These are phyloP conservation scores for Botryotinia narcissicola DNA, from an alignment of 2,329 filamentous ascomycete species.

Conservation along the genomic window DNA sequence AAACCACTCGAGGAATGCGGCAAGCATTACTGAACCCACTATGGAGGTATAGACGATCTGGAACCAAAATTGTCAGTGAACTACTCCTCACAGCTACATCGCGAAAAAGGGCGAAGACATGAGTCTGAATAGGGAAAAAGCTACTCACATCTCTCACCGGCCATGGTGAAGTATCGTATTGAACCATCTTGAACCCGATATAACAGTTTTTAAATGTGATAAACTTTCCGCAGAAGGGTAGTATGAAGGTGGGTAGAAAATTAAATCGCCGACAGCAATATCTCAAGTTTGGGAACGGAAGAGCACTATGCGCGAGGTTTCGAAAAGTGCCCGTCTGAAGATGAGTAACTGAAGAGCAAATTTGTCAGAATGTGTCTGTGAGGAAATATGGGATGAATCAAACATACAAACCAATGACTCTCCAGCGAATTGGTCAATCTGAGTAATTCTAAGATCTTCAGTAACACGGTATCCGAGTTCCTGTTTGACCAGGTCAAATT, in stretches of 20 bases:
- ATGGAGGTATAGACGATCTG: conserved; percentile 85
- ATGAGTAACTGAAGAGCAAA: conserved; percentile 27
- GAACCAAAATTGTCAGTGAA: conserved; percentile 20
- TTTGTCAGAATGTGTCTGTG: conserved; percentile 14
- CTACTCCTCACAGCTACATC: conserved; percentile 1
- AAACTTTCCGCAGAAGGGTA: neutral
- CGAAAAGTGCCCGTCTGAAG: conserved; percentile 23
- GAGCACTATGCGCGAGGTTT: conserved; percentile 24
- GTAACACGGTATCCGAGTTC: conserved; percentile 6
- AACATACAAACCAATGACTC: conserved; percentile 17
- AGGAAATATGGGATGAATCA: conserved; percentile 8
- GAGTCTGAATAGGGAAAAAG: neutral
- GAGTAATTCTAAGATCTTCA: neutral
- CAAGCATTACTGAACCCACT: conserved; percentile 76
- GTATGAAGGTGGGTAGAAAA: neutral
- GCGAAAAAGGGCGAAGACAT: conserved; percentile 3
- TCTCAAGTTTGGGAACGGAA: conserved; percentile 6
- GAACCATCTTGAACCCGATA: conserved; percentile 41
- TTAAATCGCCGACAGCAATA: conserved; percentile 15
- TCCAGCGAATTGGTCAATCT: neutral
- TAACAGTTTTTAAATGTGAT: neutral
- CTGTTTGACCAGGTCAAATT: conserved; percentile 10
- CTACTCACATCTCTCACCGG: conserved; percentile 48
- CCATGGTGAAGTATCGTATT: conserved; percentile 46
- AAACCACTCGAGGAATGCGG: conserved; percentile 88